Base-by-base conservation (phyloP, 176 grass and related monocot genomes). In the Paspalum notatum region DNA sequence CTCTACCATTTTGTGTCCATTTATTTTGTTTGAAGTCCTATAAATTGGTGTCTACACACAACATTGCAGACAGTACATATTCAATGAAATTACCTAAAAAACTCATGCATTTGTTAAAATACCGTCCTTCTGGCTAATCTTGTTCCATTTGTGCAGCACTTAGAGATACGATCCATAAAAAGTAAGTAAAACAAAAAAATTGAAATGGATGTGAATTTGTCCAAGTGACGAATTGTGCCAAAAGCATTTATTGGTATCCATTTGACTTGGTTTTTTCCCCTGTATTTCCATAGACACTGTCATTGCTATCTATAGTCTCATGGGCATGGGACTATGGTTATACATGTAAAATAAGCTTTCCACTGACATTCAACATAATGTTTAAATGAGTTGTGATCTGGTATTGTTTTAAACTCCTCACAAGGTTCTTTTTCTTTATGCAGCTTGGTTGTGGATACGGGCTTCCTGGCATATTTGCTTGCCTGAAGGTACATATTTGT, bases 381-480 rank as follows among this genome's bases (percentile, higher is more conserved):
- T 66, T 21, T 13, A 65, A 66, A 41, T 66, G 11, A 46, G 14
- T 32, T 62, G 20, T 72, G 45, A 32, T 32, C 32, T 32, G 2
- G 32, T 32, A 32, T 32, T 32, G 32, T 32, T 32, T 32, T 32
- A 32, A 32, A 32, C 32, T 32, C 32, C 32, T 32, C 3, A 32
- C 32, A 32, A 32, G 66, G 50, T 73, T 50, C 0, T 44, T 76
- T 13, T 65, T 71, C 20, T 22, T 82, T 3, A 4, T 80, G 77
- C 89, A 94, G 92, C 89, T 94, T 87, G 86, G 92, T 21, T 94
- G 92, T 79, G 92, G 92, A 61, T 87, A 89, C 53, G 89, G 89
- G 32, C 81, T 94, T 82, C 76, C 84, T 43, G 92, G 87, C 6
- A 89, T 89, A 77, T 91, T 94, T 65, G 89, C 89, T 80, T 94